Conservation (phyloP, 2,329 filamentous ascomycete species). For the Fusarium sp. region DNA sequence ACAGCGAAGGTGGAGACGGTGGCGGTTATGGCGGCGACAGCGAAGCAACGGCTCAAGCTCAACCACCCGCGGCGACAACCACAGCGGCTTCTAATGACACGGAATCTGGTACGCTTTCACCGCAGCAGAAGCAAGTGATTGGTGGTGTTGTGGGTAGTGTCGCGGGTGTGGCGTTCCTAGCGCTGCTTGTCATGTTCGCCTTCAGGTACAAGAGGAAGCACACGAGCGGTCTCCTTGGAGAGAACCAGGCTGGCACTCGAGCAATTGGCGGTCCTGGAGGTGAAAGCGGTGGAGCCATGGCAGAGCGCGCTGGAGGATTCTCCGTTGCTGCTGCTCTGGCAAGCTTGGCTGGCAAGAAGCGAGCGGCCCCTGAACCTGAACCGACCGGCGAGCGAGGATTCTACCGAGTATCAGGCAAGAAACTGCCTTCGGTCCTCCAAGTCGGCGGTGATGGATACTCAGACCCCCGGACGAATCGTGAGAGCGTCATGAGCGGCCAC, state of each 20-base stretch:
- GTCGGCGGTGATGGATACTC: conserved; percentile 73
- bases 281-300: conserved; percentile 52
- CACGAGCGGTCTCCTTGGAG: conserved; percentile 57
- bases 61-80: conserved; percentile 38
- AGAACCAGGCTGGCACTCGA: conserved; percentile 48
- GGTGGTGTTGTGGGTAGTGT: conserved; percentile 69
- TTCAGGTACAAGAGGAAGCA: conserved; percentile 67
- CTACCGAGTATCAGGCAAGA: conserved; percentile 73
- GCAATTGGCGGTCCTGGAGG: conserved; percentile 37
- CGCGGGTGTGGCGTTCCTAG: conserved; percentile 68
- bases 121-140: conserved; percentile 57
- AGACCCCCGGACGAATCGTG: conserved; percentile 54
- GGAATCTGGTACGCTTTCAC: conserved; percentile 42
- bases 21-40: conserved; percentile 17
- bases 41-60: conserved; percentile 26
- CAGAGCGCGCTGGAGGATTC: conserved; percentile 55
- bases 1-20: conserved; percentile 24
- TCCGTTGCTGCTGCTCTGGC: conserved; percentile 63
- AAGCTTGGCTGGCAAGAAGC: conserved; percentile 57
- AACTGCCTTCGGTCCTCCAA: conserved; percentile 71
- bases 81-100: conserved; percentile 30
- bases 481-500: conserved; percentile 59
- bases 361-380: conserved; percentile 40
- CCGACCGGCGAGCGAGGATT: conserved; percentile 68
- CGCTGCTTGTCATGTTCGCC: conserved; percentile 65